Percentiles rank a stretch among this genome's conserved stretches.
Conservation (phyloP, 1,284 basidiomycete species). For the Marasmius tenuissimus region DNA sequence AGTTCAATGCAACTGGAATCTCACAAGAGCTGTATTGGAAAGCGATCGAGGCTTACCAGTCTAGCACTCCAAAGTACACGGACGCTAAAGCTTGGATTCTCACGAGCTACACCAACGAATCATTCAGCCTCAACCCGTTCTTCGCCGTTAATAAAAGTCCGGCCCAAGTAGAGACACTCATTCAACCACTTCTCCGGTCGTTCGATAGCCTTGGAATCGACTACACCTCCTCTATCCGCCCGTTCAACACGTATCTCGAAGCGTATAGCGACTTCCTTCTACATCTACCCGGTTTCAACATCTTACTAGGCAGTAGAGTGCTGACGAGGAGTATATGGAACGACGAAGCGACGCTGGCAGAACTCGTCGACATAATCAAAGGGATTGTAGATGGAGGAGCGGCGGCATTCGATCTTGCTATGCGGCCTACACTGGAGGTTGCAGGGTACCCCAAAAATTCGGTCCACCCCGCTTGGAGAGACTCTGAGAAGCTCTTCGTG, state of each 20-base stretch:
- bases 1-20: conserved; percentile 11
- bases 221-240: not conserved
- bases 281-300: not conserved
- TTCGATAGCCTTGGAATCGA: conserved; percentile 7
- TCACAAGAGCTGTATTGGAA: conserved; percentile 14
- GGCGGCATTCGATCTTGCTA: conserved; percentile 11
- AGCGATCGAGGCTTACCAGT: conserved; percentile 13
- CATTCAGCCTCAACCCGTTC: not conserved
- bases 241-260: not conserved
- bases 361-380: conserved; percentile 6
- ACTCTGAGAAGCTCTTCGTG: conserved; percentile 9
- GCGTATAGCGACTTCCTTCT: not conserved
- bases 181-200: not conserved
- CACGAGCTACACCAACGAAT: not conserved
- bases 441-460: conserved; percentile 17
- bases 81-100: not conserved
- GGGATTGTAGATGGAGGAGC: conserved; percentile 13
- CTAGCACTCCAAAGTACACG: conserved; percentile 7
- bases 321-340: conserved; percentile 14
- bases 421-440: conserved; percentile 11
- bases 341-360: conserved; percentile 1
- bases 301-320: conserved; percentile 12
- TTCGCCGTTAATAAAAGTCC: not conserved
- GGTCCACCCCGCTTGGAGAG: conserved; percentile 18
- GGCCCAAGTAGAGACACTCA: not conserved